These are phyloP conservation scores for Neurospora hispaniola DNA, from an alignment of 495 filamentous ascomycete genomes.

Conservation along the genomic window DNA sequence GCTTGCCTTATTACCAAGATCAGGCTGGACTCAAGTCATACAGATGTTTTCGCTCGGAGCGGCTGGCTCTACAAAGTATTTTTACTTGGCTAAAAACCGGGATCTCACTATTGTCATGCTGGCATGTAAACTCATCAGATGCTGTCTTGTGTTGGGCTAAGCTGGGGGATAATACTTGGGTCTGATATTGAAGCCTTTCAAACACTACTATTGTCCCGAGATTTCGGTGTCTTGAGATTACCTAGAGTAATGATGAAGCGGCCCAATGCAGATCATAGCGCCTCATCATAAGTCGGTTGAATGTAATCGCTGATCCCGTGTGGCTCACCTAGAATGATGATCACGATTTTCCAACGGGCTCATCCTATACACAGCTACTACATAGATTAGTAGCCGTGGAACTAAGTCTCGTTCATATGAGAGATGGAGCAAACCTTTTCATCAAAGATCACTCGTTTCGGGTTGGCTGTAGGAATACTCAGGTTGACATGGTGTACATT, in stretches of 20 bases:
- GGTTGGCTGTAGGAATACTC: neutral
- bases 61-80: neutral
- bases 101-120: neutral
- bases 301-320: neutral
- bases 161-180: neutral
- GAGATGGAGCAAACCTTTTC: neutral
- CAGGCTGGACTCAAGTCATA: neutral
- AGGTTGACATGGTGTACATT: neutral
- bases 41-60: neutral
- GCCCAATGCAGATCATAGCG: neutral
- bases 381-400: neutral
- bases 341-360: neutral
- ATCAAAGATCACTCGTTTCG: neutral
- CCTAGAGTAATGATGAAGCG: neutral
- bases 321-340: neutral
- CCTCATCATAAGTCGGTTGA: neutral
- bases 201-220: neutral
- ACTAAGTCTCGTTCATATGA: neutral
- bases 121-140: neutral
- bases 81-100: neutral
- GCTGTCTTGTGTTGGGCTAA: neutral
- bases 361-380: neutral
- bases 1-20: neutral
- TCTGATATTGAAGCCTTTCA: neutral
- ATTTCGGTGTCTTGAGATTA: neutral